Base-by-base conservation (phyloP, 1,139 yeast genomes). In the Citeromyces hawaiiensis region DNA sequence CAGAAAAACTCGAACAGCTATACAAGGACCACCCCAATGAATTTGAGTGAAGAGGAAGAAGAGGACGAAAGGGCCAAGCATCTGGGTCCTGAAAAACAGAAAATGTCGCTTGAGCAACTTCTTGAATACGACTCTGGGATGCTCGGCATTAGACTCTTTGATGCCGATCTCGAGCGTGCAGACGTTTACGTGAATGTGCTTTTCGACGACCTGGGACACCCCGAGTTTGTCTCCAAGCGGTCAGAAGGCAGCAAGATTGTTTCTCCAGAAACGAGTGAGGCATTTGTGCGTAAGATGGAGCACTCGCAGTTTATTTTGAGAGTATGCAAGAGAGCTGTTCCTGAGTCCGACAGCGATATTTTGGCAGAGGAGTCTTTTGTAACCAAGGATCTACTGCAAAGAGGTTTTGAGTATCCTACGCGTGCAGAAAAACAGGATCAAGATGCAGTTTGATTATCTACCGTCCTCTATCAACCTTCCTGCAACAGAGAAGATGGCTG, bases 221-320 rank as follows among this genome's bases (percentile, higher is more conserved):
- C 91, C 4, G 68, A 75, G 4, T 77, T 73, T 40, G 66, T 68
- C 10, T 60, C 82, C 2, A 57, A 72, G n/a, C 56, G 53, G 42
- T 48, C 68, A 6, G 66, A 62, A 32, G 69, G 70, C 29, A 61
- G 61, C 44, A 50, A 42, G 32, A 51, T 73, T 36, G 62, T 60
- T 38, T 55, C 63, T 7, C 49, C 65, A 10, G 70, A 73, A n/a
- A 54, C 57, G 25, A 80, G 76, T 18, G 74, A 68, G 45, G 71
- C 71, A 0, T 81, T 81, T 48, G 64, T 82, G 41, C 72, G 93
- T 56, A 91, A 82, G 55, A 66, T 82, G 48, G 70, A 72, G 36
- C 67, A 80, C 53, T 77, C 87, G 36, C 64, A 60, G 40, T 48
- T 73, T 36, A 59, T 74, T 36, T 60, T 82, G 46, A 69, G 88